Percentiles rank a stretch among this genome's conserved stretches.
These are phyloP conservation scores for Trichocladium uniseriatum DNA, from an alignment of 495 filamentous ascomycete species.

Conservation along the genomic window DNA sequence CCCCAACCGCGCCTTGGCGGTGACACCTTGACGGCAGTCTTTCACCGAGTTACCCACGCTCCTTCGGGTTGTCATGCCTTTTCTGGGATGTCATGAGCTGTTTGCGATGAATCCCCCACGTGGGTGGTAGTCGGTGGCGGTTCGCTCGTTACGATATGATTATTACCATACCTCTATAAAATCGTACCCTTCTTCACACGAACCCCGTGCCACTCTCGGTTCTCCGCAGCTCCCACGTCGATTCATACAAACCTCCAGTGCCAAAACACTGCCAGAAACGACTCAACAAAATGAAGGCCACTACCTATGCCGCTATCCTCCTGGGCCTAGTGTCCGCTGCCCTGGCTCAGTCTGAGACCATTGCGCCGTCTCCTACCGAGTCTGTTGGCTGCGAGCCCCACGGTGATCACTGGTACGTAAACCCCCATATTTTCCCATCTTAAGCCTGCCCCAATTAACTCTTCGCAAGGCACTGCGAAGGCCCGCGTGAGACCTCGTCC, in stretches of 20 bases:
- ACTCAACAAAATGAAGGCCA: slow-evolving; percentile 17
- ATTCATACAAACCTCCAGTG: no score
- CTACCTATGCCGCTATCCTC: slow-evolving; percentile 9
- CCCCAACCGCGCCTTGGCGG: no score
- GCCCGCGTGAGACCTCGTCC: slow-evolving; percentile 14
- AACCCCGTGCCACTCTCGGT: no score
- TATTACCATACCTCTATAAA: no score
- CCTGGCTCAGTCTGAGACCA: slow-evolving; percentile 15
- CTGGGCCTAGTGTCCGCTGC: slow-evolving; percentile 17
- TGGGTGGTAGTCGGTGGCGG: not conserved
- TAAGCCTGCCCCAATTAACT: not conserved
- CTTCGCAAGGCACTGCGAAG: slow-evolving; percentile 27
- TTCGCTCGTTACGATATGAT: not conserved
- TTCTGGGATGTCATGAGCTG: not conserved
- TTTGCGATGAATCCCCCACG: not conserved
- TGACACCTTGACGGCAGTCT: slow-evolving; percentile 1
- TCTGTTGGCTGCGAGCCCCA: slow-evolving; percentile 30
- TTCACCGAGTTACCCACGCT: no score
- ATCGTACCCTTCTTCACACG: no score
- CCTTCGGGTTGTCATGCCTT: no score
- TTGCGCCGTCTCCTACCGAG: slow-evolving; percentile 29
- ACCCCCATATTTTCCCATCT: not conserved
- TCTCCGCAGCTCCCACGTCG: no score
- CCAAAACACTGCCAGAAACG: not conserved
- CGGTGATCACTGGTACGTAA: slow-evolving; percentile 30